Evolutionary conservation across 2,329 filamentous ascomycete species (phyloP), one percentile per base, ranked within the genome.

Genomic region (Dryadomyces sulphureus): DNA sequence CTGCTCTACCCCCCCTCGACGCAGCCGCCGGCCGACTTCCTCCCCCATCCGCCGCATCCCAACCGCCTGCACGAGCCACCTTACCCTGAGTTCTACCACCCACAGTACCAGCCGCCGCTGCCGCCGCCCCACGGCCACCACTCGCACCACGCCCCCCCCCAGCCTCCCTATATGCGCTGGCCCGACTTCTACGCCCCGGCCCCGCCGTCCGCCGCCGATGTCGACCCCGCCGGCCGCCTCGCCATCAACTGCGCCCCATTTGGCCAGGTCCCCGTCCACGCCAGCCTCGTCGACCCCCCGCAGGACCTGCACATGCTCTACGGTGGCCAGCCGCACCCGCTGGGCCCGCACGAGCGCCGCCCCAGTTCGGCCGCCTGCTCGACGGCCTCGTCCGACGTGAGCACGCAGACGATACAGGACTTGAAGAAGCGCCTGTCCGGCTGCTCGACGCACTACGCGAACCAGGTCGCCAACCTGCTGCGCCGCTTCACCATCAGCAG

Each of bases 361-460:
- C 45, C 43, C 41, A 52, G 52, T 43, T 48, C 47, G 17, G 47
- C 38, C 3, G 50, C 49, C 0, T 52, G 48, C 27, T 50, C 54
- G 4, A 49, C 49, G 8, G 49, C 50, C 8, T 51, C 53, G 21
- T 53, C 48, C 36, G 53, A 53, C n/a, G 51, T 52, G 11, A 56
- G 52, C 50, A 55, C 52, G n/a, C 52, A 45, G 49, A 53, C 52
- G 12, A 52, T 55, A 27, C 51, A 54, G 12, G 59, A 59, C 8
- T 56, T 67, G 14, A 61, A 60, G 45, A 52, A 59, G 20, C 59
- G 64, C 27, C 54, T 62, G 7, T 64, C 62, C 9, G 59, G 57
- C 22, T 55, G 56, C 45, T 57, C 59, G 24, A 55, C 49, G 6
- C 52, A 55, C 41, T 60, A 53, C 42, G 57, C 52, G 38, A 54